These are phyloP conservation scores for Kodamaea nitidulidarum DNA, from an alignment of 805 yeast genomes.

Conservation along the genomic window DNA sequence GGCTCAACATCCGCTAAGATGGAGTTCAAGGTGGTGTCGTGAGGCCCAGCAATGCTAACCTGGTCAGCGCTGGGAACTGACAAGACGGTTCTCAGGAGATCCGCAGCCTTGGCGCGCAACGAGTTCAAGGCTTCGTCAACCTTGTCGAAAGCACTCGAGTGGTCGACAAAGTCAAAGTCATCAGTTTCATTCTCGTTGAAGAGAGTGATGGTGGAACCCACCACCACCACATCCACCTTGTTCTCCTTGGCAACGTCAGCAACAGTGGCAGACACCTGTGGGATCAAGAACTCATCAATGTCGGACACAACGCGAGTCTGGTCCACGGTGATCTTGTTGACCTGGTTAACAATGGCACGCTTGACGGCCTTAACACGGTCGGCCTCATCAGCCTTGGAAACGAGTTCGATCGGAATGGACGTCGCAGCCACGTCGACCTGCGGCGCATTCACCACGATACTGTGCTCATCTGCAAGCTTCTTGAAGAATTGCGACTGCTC, in stretches of 20 bases:
- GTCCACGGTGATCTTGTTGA: slow-evolving; percentile 69
- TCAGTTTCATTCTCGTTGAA: slow-evolving; percentile 40
- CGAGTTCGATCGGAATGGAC: slow-evolving; percentile 59
- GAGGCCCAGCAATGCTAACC: slow-evolving; percentile 56
- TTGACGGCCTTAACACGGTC: slow-evolving; percentile 59
- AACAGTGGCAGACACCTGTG: slow-evolving; percentile 41
- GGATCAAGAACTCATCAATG: slow-evolving; percentile 58
- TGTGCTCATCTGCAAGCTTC: slow-evolving; percentile 34
- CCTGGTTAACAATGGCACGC: slow-evolving; percentile 65
- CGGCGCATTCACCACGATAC: slow-evolving; percentile 39
- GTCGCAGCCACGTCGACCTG: slow-evolving; percentile 36
- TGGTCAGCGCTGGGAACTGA: slow-evolving; percentile 52
- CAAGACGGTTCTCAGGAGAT: slow-evolving; percentile 50
- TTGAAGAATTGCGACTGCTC: slow-evolving; percentile 46
- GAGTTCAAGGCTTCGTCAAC: slow-evolving; percentile 53
- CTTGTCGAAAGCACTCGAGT: slow-evolving; percentile 44
- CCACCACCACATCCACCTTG: slow-evolving; percentile 55
- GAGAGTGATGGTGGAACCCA: slow-evolving; percentile 52
- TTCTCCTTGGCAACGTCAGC: slow-evolving; percentile 40
- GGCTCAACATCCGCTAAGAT: slow-evolving; percentile 36
- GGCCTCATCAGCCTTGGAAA: slow-evolving; percentile 44
- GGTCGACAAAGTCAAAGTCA: slow-evolving; percentile 59
- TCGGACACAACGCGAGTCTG: slow-evolving; percentile 56
- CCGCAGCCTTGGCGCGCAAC: slow-evolving; percentile 55
- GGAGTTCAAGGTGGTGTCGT: slow-evolving; percentile 51